Evolutionary conservation across 192 early-diverging fungal species (phyloP).

Genomic region (Podila epicladia): DNA sequence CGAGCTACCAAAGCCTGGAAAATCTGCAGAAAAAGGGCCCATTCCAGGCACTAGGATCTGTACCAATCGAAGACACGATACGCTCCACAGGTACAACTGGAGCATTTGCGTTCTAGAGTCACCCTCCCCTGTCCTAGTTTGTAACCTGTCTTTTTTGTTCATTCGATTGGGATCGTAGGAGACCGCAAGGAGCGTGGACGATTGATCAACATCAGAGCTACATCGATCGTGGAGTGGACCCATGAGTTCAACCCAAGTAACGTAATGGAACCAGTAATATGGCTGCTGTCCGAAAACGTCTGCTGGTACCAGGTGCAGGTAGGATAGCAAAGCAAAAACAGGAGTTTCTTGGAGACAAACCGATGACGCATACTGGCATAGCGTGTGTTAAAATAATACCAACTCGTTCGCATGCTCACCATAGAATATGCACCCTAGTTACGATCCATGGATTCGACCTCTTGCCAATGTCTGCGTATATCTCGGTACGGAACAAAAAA

Average conservation of each 20-base stretch:
- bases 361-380: not conserved
- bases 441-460: conserved; percentile 1
- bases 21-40: conserved; percentile 9
- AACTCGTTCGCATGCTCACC: not conserved
- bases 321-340: not conserved
- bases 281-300: conserved; percentile 17
- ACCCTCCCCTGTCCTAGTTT: no score
- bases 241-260: conserved; percentile 18
- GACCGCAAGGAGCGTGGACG: not conserved
- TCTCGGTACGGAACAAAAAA: not conserved
- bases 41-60: conserved; percentile 21
- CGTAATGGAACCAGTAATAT: conserved; percentile 9
- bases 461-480: not conserved
- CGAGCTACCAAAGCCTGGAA: conserved; percentile 4
- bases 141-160: not conserved
- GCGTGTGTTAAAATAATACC: not conserved
- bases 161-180: not conserved
- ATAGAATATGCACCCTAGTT: not conserved
- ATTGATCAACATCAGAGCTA: conserved; percentile 5
- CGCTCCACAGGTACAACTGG: conserved; percentile 1
- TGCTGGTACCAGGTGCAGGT: conserved; percentile 43
- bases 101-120: not conserved
- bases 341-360: not conserved
- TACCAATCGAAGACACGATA: conserved; percentile 8
- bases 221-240: conserved; percentile 21